Evolutionary conservation across 2,329 filamentous ascomycete species (phyloP), one percentile per base, ranked within the genome.

Genomic region (Trichoderma cornu-damae): DNA sequence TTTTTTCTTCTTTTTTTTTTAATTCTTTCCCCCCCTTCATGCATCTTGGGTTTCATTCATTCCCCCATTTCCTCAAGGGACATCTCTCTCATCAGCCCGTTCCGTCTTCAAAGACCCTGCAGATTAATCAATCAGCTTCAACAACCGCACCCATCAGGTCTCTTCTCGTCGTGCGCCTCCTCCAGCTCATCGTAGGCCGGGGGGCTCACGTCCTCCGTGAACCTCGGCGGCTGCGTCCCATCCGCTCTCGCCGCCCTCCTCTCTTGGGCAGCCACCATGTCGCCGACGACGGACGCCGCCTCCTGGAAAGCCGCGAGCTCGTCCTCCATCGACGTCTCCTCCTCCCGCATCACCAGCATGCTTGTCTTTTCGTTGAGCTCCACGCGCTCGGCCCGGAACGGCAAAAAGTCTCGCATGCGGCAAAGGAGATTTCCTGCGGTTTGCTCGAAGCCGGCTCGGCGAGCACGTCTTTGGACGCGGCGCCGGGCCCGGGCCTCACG

Each of bases 261-360:
- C 60, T 77, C 75, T 56, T 77, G 76, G 2, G 72, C 75, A 5
- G 74, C 69, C 20, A 80, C 71, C 51, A 81, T 69, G 38, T 75
- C 73, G 38, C 73, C 73, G 0, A 81, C 75, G 43, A 79, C 68
- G 5, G 70, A 70, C 6, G 76, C 77, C 2, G 73, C 77, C 50
- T 72, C 71, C 2, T 77, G 72, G 66, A 81, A 77, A 48, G 74
- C 70, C 3, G 76, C 73, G 61, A 81, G 73, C 63, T 79, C 77
- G 62, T 79, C 72, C 61, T 77, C 75, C 73, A 80, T 76, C 3
- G 49, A 62, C 53, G 51, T 61, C 59, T 44, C 49, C 61, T 53
- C 51, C 7, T 54, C 51, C 7, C 22, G 24, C 16, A 55, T 22
- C 16, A 55, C 16, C 32, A 55, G 6, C 52, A 55, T 30, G 32